Evolutionary conservation across 306 rosid genomes (phyloP).

Genomic region (Rubus idaeus): DNA sequence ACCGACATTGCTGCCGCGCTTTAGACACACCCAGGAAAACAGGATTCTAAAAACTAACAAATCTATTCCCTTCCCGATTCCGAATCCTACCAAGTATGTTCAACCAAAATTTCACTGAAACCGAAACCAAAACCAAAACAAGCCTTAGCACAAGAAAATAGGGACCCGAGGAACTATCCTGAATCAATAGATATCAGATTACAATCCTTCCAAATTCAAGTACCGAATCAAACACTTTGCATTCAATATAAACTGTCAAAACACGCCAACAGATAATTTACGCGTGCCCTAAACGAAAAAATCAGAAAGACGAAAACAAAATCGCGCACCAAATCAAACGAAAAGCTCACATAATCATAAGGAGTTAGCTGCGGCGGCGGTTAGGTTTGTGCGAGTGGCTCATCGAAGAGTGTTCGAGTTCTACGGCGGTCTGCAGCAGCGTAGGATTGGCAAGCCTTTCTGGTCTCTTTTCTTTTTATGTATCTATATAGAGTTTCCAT

Average conservation of each 20-base stretch:
- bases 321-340: not conserved
- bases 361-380: too few species aligned
- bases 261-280: too few species aligned
- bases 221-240: not conserved
- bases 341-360: too few species aligned
- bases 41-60: slow-evolving; percentile 7
- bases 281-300: too few species aligned
- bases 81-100: slow-evolving; percentile 10
- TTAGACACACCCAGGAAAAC: not conserved
- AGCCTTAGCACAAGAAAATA: not conserved
- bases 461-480: not conserved
- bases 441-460: not conserved
- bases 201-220: not conserved
- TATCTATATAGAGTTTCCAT: too few species aligned
- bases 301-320: not conserved
- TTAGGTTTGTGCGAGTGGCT: not conserved
- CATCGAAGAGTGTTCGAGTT: not conserved
- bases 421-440: not conserved
- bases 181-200: not conserved
- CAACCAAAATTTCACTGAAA: not conserved
- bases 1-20: slow-evolving; percentile 64
- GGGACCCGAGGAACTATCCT: not conserved
- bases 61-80: slow-evolving; percentile 5
- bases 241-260: too few species aligned
- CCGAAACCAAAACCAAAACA: not conserved